Base-by-base conservation (phyloP, 768 basidiomycete genomes). In the Jaapia argillacea region DNA sequence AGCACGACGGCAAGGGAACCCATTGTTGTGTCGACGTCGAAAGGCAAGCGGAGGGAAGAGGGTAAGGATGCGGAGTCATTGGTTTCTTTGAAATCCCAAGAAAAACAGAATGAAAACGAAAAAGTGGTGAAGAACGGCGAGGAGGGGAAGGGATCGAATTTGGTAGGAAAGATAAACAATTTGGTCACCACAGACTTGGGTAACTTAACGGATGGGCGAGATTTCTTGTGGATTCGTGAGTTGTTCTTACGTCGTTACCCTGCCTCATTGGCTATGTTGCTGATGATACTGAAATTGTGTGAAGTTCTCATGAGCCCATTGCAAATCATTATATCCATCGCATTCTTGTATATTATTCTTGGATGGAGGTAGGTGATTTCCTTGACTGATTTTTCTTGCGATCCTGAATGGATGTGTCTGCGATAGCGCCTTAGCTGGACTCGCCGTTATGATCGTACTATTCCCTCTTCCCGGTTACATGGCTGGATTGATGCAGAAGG, bases 391-490 rank as follows among this genome's bases (percentile, higher is more conserved):
- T n/a, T n/a, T n/a, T n/a, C n/a, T n/a, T n/a, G 67, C 26, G 20
- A 16, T 43, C 24, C 40, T 27, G 5, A n/a, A n/a, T n/a, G n/a
- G n/a, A n/a, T n/a, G n/a, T n/a, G 7, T n/a, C n/a, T n/a, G n/a
- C n/a, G n/a, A n/a, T 50, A 77, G 76, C 48, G 64, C 79, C 1
- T 66, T 85, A 38, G 69, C 76, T 24, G 82, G 81, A 5, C 62
- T 82, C 50, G 63, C 58, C 24, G 56, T 68, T 21, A 74, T 77
- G 50, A 40, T 80, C 6, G 16, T 69, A 18, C 62, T 76, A 2
- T 64, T 78, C 31, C 81, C 81, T 1, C 45, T 81, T 3, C 79
- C 81, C 22, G 78, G 77, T 28, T 65, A 71, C 33, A 60, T 81
- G 43, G 68, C 71, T 5, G 74, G 70, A 42, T 50, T 54, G 38